These are phyloP conservation scores for Physcomitrellopsis africana DNA, from an alignment of 225 moss, liverwort and hornwort species.

Conservation along the genomic window DNA sequence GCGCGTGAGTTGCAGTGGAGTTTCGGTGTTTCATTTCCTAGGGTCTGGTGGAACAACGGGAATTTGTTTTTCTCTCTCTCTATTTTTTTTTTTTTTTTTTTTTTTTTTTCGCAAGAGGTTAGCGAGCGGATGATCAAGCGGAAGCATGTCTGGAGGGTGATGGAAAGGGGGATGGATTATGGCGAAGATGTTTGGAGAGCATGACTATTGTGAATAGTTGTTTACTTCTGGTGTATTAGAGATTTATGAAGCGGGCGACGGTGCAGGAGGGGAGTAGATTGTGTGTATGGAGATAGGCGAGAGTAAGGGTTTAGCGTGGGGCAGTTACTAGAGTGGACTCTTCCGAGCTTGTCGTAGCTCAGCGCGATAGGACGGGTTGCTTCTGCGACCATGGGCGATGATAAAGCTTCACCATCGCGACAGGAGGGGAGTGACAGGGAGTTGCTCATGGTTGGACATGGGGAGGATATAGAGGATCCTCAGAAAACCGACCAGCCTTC, in stretches of 20 bases:
- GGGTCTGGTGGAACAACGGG: constrained; percentile 19
- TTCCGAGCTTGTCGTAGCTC: constrained; percentile 3
- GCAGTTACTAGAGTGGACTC: constrained; percentile 19
- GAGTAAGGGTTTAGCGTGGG: not conserved
- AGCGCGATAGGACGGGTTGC: constrained; percentile 27
- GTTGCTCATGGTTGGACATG: constrained; percentile 82
- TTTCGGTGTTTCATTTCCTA: constrained; percentile 32
- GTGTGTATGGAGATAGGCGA: not conserved
- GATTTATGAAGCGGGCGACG: not conserved
- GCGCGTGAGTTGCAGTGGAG: constrained; percentile 1
- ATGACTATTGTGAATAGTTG: constrained; percentile 10
- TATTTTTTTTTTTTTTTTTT: too few species aligned
- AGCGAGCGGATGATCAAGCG: not conserved
- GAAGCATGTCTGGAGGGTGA: not conserved
- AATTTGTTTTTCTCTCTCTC: too few species aligned
- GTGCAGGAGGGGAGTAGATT: not conserved
- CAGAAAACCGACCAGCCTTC: constrained; percentile 87
- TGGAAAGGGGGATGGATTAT: constrained; percentile 32
- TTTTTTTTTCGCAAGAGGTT: not conserved
- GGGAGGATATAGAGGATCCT: constrained; percentile 90
- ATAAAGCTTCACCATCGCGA: constrained; percentile 96
- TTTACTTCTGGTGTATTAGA: constrained; percentile 10
- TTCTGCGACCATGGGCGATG: constrained; percentile 71
- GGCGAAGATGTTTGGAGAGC: constrained; percentile 23
- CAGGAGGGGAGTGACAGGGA: constrained; percentile 79